phyloP scores from a whole-genome alignment of 495 filamentous ascomycete genomes.

The Copromyces sp. region DNA sequence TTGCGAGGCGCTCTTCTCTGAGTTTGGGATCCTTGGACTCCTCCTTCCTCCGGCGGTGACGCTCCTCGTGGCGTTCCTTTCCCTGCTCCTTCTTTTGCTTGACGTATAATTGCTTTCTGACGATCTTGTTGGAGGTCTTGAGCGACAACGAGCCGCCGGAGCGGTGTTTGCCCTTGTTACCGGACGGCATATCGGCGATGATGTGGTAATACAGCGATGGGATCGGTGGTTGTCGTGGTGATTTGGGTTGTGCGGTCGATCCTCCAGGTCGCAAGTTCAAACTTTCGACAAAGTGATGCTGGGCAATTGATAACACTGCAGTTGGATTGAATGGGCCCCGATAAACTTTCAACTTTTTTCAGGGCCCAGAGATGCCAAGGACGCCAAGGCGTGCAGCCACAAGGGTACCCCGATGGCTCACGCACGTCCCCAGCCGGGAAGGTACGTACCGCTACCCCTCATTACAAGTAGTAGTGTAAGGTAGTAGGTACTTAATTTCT shows the following conservation, averaged over 20 bases:
- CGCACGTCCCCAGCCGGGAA: neutral
- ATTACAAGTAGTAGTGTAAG: neutral
- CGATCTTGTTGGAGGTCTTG: conserved; percentile 55
- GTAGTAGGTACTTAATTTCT: neutral
- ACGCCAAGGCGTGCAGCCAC: neutral
- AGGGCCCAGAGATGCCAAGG: neutral
- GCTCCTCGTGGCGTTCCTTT: conserved; percentile 60
- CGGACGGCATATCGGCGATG: neutral
- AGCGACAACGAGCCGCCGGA: conserved; percentile 18
- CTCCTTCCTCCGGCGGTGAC: conserved; percentile 68
- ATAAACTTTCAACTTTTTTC: neutral
- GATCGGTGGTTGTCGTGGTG: neutral
- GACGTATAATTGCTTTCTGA: conserved; percentile 62
- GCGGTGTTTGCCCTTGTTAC: conserved; percentile 1
- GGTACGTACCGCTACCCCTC: neutral
- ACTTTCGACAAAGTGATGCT: neutral
- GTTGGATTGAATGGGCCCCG: neutral
- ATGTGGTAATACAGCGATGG: neutral
- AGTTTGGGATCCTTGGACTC: conserved; percentile 78
- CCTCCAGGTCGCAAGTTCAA: neutral
- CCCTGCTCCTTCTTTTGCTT: conserved; percentile 66
- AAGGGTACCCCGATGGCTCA: neutral
- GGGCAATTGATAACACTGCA: neutral
- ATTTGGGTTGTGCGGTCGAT: neutral
- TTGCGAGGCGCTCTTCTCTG: conserved; percentile 55